Evolutionary conservation across 495 filamentous ascomycete species (phyloP), one percentile per base, ranked within the genome.

Genomic region (Xylaria intraflava): DNA sequence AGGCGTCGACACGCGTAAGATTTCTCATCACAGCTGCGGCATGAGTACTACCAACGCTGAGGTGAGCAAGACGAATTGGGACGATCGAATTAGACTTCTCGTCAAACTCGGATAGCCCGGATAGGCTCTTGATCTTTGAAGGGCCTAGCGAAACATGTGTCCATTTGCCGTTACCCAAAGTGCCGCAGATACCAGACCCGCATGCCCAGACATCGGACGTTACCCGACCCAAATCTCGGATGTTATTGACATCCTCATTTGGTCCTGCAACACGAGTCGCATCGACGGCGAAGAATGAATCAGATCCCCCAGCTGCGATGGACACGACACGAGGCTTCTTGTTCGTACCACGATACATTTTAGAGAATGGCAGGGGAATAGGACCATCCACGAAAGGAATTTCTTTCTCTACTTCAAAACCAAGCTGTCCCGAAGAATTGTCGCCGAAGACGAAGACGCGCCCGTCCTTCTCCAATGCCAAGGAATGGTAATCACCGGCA

Each of bases 371-470:
- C 5, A 96, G 56, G 0, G 75, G 73, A 5, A 82, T 80, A 1
- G 93, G 92, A 0, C 74, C 74, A 62, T 93, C 89, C 47, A 85
- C 71, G 53, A 72, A 80, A 9, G 81, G 75, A 10, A 78, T 65
- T 31, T 83, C 79, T 0, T 80, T 62, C 45, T 81, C 78, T 41
- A 76, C 81, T 43, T 87, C 79, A 56, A 90, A 81, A 6, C 92
- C 92, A 9, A 96, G 72, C 67, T 97, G 93, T 29, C 93, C 93
- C 49, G 78, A 76, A 0, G 84, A 83, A 66, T 97, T 97, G 64
- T 96, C 90, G 19, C 93, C 93, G 68, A 95, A 98, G 23, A 82
- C 74, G 67, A 90, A 95, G n/a, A 90, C 77, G 22, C 79, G 76
- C 33, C 93, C 93, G 39, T 86, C 71, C 23, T 74, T 77, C 61